These are phyloP conservation scores for Parascedosporium putredinis DNA, from an alignment of 2,329 filamentous ascomycete species.

Conservation along the genomic window DNA sequence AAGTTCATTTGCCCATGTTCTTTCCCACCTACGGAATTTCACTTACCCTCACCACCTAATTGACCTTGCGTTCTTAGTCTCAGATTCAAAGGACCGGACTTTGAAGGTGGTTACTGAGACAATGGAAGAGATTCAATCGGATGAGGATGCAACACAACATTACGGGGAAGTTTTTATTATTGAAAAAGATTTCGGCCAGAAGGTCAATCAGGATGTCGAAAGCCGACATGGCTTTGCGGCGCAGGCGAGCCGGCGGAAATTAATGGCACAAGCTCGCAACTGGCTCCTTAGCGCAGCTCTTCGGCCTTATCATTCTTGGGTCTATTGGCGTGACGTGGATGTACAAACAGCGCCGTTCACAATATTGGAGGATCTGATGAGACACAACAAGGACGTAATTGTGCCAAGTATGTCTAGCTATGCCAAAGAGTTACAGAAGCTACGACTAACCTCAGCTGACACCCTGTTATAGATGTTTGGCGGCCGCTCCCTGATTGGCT, in stretches of 20 bases:
- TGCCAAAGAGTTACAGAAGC: no score
- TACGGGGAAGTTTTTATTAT: constrained; percentile 97
- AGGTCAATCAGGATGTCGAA: constrained; percentile 95
- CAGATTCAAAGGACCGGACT: constrained; percentile 91
- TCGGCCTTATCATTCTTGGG: constrained; percentile 94
- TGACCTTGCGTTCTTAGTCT: constrained; percentile 91
- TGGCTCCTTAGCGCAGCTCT: constrained; percentile 92
- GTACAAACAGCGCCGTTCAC: constrained; percentile 96
- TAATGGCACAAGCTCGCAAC: constrained; percentile 96
- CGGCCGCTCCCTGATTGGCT: constrained; percentile 98
- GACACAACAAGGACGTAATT: constrained; percentile 97
- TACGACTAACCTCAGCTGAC: constrained; percentile 12
- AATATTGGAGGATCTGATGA: constrained; percentile 94
- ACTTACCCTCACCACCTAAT: constrained; percentile 96
- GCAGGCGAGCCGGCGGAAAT: constrained; percentile 83
- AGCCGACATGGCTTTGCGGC: constrained; percentile 95
- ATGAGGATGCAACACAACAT: constrained; percentile 67
- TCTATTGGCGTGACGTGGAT: constrained; percentile 98
- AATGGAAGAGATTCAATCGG: constrained; percentile 68
- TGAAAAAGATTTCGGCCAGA: constrained; percentile 97
- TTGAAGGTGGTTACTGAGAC: constrained; percentile 64
- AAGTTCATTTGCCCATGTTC: constrained; percentile 91
- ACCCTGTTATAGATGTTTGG: constrained; percentile 67
- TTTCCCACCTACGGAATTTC: constrained; percentile 95
- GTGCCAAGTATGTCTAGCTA: constrained; percentile 87